Percentiles rank a stretch among this genome's conserved stretches.
Evolutionary conservation across 768 basidiomycete genomes (phyloP).

Genomic region (Phlegmacium glaucopus): DNA sequence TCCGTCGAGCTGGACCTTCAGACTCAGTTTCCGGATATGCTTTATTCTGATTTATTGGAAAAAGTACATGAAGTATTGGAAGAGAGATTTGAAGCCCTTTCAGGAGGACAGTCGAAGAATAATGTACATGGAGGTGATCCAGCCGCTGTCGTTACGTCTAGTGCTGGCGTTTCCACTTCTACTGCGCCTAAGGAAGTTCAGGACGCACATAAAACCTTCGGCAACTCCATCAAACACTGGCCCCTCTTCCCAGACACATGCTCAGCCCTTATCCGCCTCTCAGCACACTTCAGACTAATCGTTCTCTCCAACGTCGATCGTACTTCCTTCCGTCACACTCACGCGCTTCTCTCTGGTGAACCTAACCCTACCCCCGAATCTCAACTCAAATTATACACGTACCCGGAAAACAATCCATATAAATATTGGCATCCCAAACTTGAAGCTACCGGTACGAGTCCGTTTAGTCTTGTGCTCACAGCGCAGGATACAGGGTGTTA

Average conservation of each 20-base stretch:
- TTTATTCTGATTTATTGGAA: slow-evolving; percentile 61
- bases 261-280: slow-evolving; percentile 54
- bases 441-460: slow-evolving; percentile 38
- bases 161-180: slow-evolving; percentile 14
- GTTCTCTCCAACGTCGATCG: slow-evolving; percentile 78
- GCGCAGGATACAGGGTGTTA: slow-evolving; percentile 74
- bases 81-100: slow-evolving; percentile 30
- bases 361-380: slow-evolving; percentile 16
- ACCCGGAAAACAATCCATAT: slow-evolving; percentile 29
- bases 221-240: slow-evolving; percentile 60
- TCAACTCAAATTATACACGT: slow-evolving; percentile 25
- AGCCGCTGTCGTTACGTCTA: slow-evolving; percentile 5
- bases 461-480: slow-evolving; percentile 65
- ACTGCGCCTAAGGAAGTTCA: background rate
- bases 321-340: slow-evolving; percentile 57
- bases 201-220: slow-evolving; percentile 47
- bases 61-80: slow-evolving; percentile 39
- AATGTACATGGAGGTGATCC: background rate
- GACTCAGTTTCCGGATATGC: slow-evolving; percentile 50
- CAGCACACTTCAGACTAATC: slow-evolving; percentile 62
- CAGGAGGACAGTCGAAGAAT: slow-evolving; percentile 8
- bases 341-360: slow-evolving; percentile 48
- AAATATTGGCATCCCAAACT: slow-evolving; percentile 37
- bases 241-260: slow-evolving; percentile 64
- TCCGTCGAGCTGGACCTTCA: slow-evolving; percentile 57